A percentile compares a stretch with the other conserved stretches of the same genome.
Evolutionary conservation across 768 basidiomycete genomes (phyloP).

Genomic region (Boletus insuetus): DNA sequence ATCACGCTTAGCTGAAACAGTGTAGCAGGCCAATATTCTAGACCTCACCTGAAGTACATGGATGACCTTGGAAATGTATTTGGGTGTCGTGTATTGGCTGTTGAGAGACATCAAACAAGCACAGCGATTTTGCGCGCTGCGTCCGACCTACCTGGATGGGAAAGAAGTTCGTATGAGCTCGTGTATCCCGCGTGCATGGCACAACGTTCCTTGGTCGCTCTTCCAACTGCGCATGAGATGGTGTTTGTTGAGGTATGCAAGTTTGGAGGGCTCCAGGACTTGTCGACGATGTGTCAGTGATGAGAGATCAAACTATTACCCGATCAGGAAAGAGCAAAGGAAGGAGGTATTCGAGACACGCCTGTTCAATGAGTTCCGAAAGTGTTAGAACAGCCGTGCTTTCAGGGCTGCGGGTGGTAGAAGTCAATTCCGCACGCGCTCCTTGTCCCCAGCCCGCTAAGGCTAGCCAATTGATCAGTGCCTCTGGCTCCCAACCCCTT

Average conservation of each 20-base stretch:
- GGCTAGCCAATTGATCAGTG: constrained; percentile 90
- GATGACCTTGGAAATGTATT: constrained; percentile 65
- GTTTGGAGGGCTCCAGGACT: constrained; percentile 74
- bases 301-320: constrained; percentile 61
- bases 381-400: constrained; percentile 62
- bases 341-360: constrained; percentile 25
- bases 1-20: not conserved
- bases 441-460: constrained; percentile 88
- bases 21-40: too few relatives aligned
- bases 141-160: constrained; percentile 48
- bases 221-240: constrained; percentile 64
- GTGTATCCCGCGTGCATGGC: constrained; percentile 54
- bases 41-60: constrained; percentile 52
- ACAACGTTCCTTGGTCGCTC: constrained; percentile 46
- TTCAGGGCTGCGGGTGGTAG: constrained; percentile 49
- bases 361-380: constrained; percentile 64
- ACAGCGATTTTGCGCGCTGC: not conserved
- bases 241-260: constrained; percentile 87
- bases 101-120: not conserved
- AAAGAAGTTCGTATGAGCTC: constrained; percentile 53
- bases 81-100: constrained; percentile 48
- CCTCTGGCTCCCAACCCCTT: constrained; percentile 86
- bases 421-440: constrained; percentile 31
- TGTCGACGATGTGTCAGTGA: constrained; percentile 80
- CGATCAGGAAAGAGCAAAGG: not conserved